Base-by-base conservation (phyloP, 2,329 filamentous ascomycete genomes). In the Neofusicoccum cordaticola region DNA sequence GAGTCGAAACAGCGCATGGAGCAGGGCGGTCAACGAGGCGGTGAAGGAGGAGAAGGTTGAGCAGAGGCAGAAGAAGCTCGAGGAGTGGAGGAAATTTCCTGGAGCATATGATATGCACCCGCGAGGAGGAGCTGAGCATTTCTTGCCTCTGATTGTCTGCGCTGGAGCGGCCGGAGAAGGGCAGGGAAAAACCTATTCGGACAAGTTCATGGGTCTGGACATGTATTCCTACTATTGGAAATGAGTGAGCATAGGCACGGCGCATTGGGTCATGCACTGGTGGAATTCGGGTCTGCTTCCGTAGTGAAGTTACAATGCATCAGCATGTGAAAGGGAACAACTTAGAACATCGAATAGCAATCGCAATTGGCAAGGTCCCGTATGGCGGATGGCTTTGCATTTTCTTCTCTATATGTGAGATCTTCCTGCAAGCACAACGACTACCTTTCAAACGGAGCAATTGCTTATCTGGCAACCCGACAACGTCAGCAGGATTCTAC, bases 151-250 rank as follows among this genome's bases (percentile, higher is more conserved):
- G 73, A 71, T 86, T 51, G 85, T 87, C 37, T 84, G 82, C 68
- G 83, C 84, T 3, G 84, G 82, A 0, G 84, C 82, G 0, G 79
- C 73, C 12, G 81, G 81, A 8, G 67, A 71, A 19, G 82, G 80
- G 56, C 72, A 73, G 71, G 80, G 75, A 17, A 75, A 73, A 67
- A 73, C 67, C 13, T 86, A 85, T 68, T 73, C 72, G n/a, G 85
- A 87, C 71, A 73, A 80, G 5, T 85, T 79, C 67, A 31, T 75
- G 57, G 83, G 82, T 2, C 64, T 84, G 41, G 78, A 83, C 52
- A 85, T 86, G 57, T 81, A 76, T 66, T 85, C 84, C 27, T 87
- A 83, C 69, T 86, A 85, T 66, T 87, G 85, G 85, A 72, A 74
- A 41, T 73, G 34, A 64, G 35, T 7, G n/a, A 42, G 17, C 27